Percentiles rank a stretch among this genome's conserved stretches.
Conservation (phyloP, 306 rosid species). For the Glycine tomentella region DNA sequence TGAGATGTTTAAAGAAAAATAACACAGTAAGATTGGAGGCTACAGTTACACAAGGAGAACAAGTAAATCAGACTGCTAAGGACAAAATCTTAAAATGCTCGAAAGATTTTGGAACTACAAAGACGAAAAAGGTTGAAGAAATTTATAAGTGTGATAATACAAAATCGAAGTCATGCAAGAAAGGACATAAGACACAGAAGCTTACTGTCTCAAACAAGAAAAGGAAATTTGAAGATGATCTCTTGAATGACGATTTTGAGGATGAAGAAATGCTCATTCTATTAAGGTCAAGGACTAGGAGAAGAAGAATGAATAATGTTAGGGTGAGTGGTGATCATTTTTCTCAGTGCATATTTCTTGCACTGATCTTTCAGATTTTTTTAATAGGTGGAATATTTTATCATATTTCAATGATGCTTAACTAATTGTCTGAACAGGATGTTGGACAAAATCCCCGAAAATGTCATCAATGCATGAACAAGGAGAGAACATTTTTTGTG, state of each 20-base stretch:
- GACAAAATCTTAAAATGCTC: neutral
- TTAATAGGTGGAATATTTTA: slow-evolving; percentile 1
- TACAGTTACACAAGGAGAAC: neutral
- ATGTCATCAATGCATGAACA: slow-evolving; percentile 84
- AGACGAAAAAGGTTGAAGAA: neutral
- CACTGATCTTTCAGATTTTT: neutral
- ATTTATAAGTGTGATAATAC: neutral
- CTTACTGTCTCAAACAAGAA: slow-evolving; percentile 39
- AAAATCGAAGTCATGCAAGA: slow-evolving; percentile 24
- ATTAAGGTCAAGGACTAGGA: slow-evolving; percentile 47
- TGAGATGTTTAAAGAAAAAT: neutral
- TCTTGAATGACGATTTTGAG: slow-evolving; percentile 37
- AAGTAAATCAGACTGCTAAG: neutral
- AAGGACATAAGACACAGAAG: slow-evolving; percentile 46
- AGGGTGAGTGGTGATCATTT: slow-evolving; percentile 40
- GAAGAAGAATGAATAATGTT: slow-evolving; percentile 39
- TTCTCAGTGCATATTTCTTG: slow-evolving; percentile 21
- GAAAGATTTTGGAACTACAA: neutral
- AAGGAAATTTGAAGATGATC: slow-evolving; percentile 46
- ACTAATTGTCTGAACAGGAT: slow-evolving; percentile 49
- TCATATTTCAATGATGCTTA: slow-evolving; percentile 22
- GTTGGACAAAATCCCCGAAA: slow-evolving; percentile 41
- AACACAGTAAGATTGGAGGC: neutral
- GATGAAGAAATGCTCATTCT: slow-evolving; percentile 47
- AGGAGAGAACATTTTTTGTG: slow-evolving; percentile 52